phyloP scores from a whole-genome alignment of 345 rosid species.

The Noccaea bulbosa region DNA sequence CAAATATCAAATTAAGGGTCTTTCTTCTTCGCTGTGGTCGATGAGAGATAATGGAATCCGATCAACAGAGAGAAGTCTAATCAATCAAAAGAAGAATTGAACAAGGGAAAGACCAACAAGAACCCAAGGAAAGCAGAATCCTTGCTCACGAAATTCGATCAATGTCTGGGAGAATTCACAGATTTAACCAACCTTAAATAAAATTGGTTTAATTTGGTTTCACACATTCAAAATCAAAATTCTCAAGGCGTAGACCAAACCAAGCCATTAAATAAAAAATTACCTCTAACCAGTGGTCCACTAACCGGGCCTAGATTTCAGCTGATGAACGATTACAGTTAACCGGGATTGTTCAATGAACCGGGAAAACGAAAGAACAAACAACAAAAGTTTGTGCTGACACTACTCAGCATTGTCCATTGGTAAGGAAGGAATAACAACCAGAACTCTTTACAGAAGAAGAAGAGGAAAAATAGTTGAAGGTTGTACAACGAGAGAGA shows the following conservation, averaged over 20 bases:
- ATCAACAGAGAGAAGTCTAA: conserved; percentile 6
- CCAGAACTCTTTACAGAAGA: neutral
- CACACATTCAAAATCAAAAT: neutral
- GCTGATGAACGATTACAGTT: neutral
- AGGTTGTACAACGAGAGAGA: neutral
- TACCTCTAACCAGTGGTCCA: no score
- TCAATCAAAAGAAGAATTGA: conserved; percentile 1
- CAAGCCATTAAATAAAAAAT: no score
- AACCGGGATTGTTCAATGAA: neutral
- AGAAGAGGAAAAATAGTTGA: conserved; percentile 6
- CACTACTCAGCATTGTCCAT: neutral
- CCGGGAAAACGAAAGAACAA: conserved; percentile 4
- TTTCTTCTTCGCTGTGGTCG: conserved; percentile 31
- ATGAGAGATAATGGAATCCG: neutral
- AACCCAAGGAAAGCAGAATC: neutral
- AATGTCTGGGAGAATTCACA: conserved; percentile 24
- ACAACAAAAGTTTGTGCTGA: conserved; percentile 3
- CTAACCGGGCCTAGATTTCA: neutral
- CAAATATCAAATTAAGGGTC: neutral
- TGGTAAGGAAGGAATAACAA: no score
- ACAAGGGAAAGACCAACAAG: neutral
- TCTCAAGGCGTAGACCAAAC: conserved; percentile 20
- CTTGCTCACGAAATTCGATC: conserved; percentile 12
- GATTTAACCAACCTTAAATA: neutral
- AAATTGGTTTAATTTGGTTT: conserved; percentile 18